phyloP scores from a whole-genome alignment of 495 filamentous ascomycete species.

The Penicillium pancosmium region DNA sequence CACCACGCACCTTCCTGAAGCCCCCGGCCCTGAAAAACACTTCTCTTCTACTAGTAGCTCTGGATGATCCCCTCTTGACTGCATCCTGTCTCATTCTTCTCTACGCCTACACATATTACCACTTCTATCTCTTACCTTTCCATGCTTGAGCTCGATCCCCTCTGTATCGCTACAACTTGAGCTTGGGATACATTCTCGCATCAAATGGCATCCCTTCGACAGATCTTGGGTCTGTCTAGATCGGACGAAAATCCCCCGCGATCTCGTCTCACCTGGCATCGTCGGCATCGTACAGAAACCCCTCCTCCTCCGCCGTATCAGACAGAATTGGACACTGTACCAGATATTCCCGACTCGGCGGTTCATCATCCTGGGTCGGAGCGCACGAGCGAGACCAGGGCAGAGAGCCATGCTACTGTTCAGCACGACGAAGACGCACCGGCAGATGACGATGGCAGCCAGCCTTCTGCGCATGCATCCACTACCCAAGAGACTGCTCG shows the following conservation, averaged over 20 bases:
- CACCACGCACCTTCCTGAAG: slow-evolving; percentile 1
- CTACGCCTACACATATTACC: not conserved
- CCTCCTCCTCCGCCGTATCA: slow-evolving; percentile 2
- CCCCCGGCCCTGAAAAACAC: not conserved
- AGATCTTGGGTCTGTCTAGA: slow-evolving; percentile 18
- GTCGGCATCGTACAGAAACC: slow-evolving; percentile 11
- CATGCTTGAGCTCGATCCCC: not conserved
- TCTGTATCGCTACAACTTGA: not conserved
- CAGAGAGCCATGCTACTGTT: not conserved
- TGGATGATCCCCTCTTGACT: no score
- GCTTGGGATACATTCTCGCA: not conserved
- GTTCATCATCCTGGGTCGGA: not conserved
- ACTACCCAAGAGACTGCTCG: not conserved
- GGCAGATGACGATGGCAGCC: not conserved
- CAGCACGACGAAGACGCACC: not conserved
- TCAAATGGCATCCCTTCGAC: slow-evolving; percentile 21
- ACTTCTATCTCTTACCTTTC: no score
- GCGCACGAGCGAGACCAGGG: not conserved
- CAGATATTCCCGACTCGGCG: no score
- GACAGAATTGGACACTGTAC: not conserved
- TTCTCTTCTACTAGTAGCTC: not conserved
- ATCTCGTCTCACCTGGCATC: slow-evolving; percentile 14
- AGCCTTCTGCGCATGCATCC: not conserved
- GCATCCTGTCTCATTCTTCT: not conserved
- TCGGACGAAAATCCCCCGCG: slow-evolving; percentile 1